Evolutionary conservation across 805 yeast genomes (phyloP).

Genomic region (Candida suzukii): DNA sequence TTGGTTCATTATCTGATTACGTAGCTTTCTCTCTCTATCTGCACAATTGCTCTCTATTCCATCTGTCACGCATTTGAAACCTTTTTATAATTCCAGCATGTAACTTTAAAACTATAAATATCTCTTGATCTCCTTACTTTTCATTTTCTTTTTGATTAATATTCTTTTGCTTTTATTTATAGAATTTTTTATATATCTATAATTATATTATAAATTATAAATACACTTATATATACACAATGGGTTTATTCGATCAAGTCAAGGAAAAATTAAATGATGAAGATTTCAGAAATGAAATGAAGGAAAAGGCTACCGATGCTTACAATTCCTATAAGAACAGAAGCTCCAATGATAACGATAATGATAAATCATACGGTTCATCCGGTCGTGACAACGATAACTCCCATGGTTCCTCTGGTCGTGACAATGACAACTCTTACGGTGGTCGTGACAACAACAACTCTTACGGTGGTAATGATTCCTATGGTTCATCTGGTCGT

Average conservation of each 20-base stretch:
- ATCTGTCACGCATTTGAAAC: no score
- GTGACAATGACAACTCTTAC: slow-evolving; percentile 6
- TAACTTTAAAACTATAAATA: no score
- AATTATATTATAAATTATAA: no score
- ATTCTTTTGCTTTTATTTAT: no score
- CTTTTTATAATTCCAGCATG: no score
- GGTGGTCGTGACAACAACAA: slow-evolving; percentile 8
- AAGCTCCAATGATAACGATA: slow-evolving; percentile 5
- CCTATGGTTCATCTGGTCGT: slow-evolving; percentile 17
- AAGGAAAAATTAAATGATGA: slow-evolving; percentile 27
- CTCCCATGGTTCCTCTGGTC: slow-evolving; percentile 12
- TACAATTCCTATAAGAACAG: slow-evolving; percentile 17
- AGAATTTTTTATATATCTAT: no score
- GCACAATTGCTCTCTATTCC: no score
- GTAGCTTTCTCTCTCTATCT: no score
- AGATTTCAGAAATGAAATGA: slow-evolving; percentile 13
- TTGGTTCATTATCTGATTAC: no score
- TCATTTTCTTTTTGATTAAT: no score
- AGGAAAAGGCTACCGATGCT: slow-evolving; percentile 20
- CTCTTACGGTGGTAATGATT: slow-evolving; percentile 13
- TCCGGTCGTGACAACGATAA: slow-evolving; percentile 15
- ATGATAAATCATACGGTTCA: slow-evolving; percentile 21
- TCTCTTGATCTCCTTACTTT: no score
- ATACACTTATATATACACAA: slow-evolving; percentile 9
- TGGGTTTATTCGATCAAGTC: slow-evolving; percentile 39